Evolutionary conservation across 2,329 filamentous ascomycete species (phyloP).

Genomic region (Colletotrichum godetiae): DNA sequence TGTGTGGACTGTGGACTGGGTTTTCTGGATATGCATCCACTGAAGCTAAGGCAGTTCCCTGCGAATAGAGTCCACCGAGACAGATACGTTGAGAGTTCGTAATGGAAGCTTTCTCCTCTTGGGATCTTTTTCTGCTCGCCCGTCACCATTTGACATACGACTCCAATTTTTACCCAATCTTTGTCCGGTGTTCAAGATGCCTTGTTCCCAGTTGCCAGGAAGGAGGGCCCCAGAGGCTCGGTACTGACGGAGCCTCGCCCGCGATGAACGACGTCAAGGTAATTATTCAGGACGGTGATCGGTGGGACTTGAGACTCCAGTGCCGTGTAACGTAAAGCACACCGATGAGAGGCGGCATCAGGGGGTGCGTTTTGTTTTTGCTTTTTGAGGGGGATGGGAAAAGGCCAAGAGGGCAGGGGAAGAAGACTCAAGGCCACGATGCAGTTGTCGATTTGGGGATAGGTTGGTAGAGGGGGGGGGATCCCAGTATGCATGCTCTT

Average conservation of each 20-base stretch:
- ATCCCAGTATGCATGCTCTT: constrained; percentile 19
- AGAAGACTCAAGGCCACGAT: constrained; percentile 25
- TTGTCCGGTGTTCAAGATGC: background rate
- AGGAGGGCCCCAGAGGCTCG: constrained; percentile 29
- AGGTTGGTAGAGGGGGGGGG: background rate
- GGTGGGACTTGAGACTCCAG: constrained; percentile 14
- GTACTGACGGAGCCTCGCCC: constrained; percentile 32
- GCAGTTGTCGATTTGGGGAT: constrained; percentile 33
- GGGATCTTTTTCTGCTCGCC: constrained; percentile 9
- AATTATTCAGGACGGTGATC: constrained; percentile 35
- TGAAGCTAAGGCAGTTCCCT: background rate
- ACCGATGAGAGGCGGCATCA: background rate
- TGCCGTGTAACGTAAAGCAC: constrained; percentile 25
- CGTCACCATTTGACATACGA: constrained; percentile 2
- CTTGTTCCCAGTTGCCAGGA: constrained; percentile 27
- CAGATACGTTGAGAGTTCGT: constrained; percentile 28
- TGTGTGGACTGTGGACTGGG: background rate
- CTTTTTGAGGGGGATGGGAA: constrained; percentile 17
- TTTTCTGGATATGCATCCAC: background rate
- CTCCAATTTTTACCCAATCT: constrained; percentile 26
- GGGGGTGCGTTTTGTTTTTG: background rate
- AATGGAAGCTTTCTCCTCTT: background rate
- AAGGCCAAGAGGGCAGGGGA: background rate
- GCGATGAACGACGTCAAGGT: constrained; percentile 31
- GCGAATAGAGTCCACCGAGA: constrained; percentile 1